These are phyloP conservation scores for Hericium coralloides DNA, from an alignment of 768 basidiomycete genomes.

Conservation along the genomic window DNA sequence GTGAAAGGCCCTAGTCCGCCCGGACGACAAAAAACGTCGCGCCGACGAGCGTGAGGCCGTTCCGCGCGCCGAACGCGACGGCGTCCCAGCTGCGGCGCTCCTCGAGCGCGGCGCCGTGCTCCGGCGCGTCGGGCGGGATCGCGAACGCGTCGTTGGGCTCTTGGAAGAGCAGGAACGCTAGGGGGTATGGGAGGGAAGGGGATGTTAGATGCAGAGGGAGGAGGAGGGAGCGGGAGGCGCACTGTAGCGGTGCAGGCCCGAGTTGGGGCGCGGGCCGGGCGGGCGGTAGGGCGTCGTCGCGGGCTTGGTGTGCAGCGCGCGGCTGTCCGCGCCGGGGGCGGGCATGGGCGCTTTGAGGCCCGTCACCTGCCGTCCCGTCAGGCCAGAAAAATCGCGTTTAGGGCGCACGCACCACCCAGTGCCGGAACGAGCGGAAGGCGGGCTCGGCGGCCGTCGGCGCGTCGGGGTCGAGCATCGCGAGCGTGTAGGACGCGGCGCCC, in stretches of 20 bases:
- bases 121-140: slow-evolving; percentile 36
- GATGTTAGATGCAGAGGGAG: too few relatives aligned
- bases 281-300: slow-evolving; percentile 48
- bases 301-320: slow-evolving; percentile 32
- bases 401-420: slow-evolving; percentile 21
- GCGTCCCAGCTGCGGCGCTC: slow-evolving; percentile 50
- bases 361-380: slow-evolving; percentile 27
- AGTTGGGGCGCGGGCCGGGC: slow-evolving; percentile 45
- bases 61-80: slow-evolving; percentile 37
- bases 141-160: slow-evolving; percentile 37
- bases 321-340: slow-evolving; percentile 24
- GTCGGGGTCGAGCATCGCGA: slow-evolving; percentile 30
- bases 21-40: slow-evolving; percentile 41
- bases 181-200: background rate
- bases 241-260: slow-evolving; percentile 54
- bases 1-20: background rate
- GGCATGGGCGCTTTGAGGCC: slow-evolving; percentile 29
- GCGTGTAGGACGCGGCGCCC: slow-evolving; percentile 29
- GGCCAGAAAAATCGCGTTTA: background rate
- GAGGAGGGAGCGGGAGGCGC: too few relatives aligned
- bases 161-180: slow-evolving; percentile 52
- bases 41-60: slow-evolving; percentile 49
- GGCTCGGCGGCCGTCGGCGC: slow-evolving; percentile 21
- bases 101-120: slow-evolving; percentile 34
- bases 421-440: slow-evolving; percentile 19